Conservation (phyloP, 1,139 yeast genomes). For the Torulaspora globosa region DNA sequence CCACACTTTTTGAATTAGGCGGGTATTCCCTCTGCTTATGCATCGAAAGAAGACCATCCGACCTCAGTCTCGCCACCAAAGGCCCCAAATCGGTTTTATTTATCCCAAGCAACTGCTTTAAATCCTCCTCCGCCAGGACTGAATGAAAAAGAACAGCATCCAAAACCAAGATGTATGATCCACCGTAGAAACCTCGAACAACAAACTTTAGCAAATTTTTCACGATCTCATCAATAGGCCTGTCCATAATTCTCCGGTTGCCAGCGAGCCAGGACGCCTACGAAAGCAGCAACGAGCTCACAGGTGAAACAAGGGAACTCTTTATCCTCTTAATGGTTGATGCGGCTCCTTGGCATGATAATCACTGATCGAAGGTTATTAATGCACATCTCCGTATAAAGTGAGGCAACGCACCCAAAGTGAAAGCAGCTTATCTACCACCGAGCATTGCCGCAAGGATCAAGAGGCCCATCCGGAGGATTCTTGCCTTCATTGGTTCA, state of each 20-base stretch:
- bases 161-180: conserved; percentile 74
- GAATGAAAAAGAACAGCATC: conserved; percentile 91
- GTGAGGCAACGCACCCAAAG: background rate
- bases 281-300: no score
- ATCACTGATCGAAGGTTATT: background rate
- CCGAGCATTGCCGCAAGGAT: no score
- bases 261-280: background rate
- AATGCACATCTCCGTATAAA: background rate
- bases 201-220: conserved; percentile 49
- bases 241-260: conserved; percentile 29
- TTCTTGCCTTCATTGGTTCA: no score
- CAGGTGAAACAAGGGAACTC: no score
- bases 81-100: conserved; percentile 84
- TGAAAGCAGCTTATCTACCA: no score
- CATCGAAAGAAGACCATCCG: conserved; percentile 65
- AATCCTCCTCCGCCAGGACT: conserved; percentile 91
- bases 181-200: conserved; percentile 80
- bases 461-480: no score
- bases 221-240: conserved; percentile 38
- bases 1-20: conserved; percentile 60
- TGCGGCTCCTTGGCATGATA: background rate
- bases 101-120: conserved; percentile 72
- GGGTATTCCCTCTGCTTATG: conserved; percentile 84
- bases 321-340: no score
- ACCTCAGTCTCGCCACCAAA: conserved; percentile 73